Base-by-base conservation (phyloP, 31 red algal genomes). In the Bonnemaisonia californica region DNA sequence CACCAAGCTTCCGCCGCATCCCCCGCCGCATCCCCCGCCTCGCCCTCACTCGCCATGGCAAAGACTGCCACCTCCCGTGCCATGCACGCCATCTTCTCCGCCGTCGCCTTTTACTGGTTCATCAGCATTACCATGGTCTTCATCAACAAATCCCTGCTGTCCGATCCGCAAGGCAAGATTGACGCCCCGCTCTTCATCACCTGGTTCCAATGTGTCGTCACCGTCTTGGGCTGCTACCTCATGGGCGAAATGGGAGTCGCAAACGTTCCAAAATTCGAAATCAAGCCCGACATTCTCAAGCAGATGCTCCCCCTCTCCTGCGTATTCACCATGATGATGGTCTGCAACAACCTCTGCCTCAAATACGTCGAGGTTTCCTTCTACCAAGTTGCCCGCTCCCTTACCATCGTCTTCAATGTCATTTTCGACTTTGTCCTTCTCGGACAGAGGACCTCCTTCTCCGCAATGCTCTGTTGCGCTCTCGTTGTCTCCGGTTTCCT, bases 301-400 rank as follows among this genome's bases (percentile, higher is more conserved):
- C 77, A 89, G 71, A 92, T 95, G 80, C 76, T 98, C 23, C 92
- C 96, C 33, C 79, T 98, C 27, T 95, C 92, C 31, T 70, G 42
- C 45, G 88, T 95, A n/a, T 98, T 98, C 71, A 91, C 88, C 24
- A 62, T 83, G 67, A 98, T 98, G 96, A 93, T 94, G 60, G 85
- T 91, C 1, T 89, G 84, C 84, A 98, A 98, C 76, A 98, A 98
- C 45, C 74, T 98, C 27, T 98, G 96, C 76, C 82, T 98, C 42
- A 95, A 92, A 77, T 98, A 86, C 42, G 96, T 98, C 32, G 96
- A 98, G 76, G 81, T 98, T 32, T 95, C 92, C 5, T 98, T 98
- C 71, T 98, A 98, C 79, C 87, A 95, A 54, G 92, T 98, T 3
- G 96, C 96, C 24, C 78, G 96, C 21, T 98, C 96, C 2, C 89